Conservation (phyloP, 23 red algal genomes). For the Gracilaria gracilis region DNA sequence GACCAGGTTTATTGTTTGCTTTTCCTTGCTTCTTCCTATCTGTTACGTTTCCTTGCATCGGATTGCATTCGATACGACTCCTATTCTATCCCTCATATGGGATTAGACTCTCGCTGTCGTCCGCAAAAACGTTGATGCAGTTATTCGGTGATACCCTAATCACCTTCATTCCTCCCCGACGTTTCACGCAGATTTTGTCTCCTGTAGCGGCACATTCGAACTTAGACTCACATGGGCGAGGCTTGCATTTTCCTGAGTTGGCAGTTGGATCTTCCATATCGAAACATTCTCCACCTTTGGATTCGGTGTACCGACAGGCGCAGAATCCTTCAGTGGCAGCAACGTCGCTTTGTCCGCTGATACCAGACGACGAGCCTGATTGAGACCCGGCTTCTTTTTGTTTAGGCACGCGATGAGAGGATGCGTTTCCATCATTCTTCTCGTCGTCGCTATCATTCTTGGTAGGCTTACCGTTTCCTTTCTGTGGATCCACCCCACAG, state of each 20-base stretch:
- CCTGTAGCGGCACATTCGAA: conserved; percentile 11
- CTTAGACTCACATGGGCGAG: conserved; percentile 27
- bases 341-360: background rate
- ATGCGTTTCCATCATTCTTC: background rate
- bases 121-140: conserved; percentile 10
- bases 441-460: background rate
- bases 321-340: conserved; percentile 1
- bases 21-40: background rate
- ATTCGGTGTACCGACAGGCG: background rate
- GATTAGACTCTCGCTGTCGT: conserved; percentile 11
- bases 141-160: background rate
- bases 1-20: too few relatives aligned
- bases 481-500: background rate
- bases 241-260: conserved; percentile 15
- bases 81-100: conserved; percentile 9
- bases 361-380: background rate
- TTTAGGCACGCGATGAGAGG: conserved; percentile 3
- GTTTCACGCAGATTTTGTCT: conserved; percentile 25
- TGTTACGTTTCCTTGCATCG: background rate
- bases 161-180: conserved; percentile 10
- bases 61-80: background rate
- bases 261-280: conserved; percentile 19
- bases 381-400: background rate
- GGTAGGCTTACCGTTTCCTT: background rate
- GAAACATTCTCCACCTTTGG: conserved; percentile 8